Evolutionary conservation across 352 stramenopile species (phyloP).

Genomic region (Phytophthora sp.): DNA sequence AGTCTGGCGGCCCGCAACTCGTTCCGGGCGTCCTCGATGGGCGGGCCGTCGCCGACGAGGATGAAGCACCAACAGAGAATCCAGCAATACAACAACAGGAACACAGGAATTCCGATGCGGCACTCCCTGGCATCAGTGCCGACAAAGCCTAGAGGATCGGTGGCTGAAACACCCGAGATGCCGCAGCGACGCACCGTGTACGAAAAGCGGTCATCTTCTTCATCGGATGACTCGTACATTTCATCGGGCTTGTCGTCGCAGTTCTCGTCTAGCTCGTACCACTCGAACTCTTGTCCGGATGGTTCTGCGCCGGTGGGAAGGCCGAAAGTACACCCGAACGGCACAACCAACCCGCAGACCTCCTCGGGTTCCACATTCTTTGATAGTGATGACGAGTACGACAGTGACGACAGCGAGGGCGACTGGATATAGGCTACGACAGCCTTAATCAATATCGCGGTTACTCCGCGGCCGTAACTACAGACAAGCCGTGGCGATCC

Average conservation of each 20-base stretch:
- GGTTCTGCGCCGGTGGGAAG: constrained; percentile 25
- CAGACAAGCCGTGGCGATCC: constrained; percentile 17
- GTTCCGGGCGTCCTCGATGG: constrained; percentile 48
- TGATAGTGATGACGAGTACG: constrained; percentile 62
- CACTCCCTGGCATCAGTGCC: constrained; percentile 55
- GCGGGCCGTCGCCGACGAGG: constrained; percentile 37
- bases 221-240: constrained; percentile 39
- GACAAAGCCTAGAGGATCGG: constrained; percentile 40
- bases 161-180: constrained; percentile 22
- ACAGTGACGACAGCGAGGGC: constrained; percentile 73
- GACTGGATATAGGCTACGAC: constrained; percentile 69
- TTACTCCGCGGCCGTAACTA: constrained; percentile 11
- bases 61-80: constrained; percentile 38
- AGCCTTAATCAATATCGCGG: background rate
- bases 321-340: constrained; percentile 24
- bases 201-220: constrained; percentile 43
- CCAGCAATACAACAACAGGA: constrained; percentile 26
- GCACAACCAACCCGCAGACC: constrained; percentile 16
- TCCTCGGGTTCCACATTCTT: constrained; percentile 47
- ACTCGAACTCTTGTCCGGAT: constrained; percentile 46
- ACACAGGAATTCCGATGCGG: constrained; percentile 32
- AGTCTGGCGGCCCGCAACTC: constrained; percentile 48
- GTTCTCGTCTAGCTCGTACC: constrained; percentile 28
- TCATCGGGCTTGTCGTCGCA: constrained; percentile 38
- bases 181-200: constrained; percentile 32